Evolutionary conservation across 768 basidiomycete species (phyloP).

Genomic region (Ramaria rubella): DNA sequence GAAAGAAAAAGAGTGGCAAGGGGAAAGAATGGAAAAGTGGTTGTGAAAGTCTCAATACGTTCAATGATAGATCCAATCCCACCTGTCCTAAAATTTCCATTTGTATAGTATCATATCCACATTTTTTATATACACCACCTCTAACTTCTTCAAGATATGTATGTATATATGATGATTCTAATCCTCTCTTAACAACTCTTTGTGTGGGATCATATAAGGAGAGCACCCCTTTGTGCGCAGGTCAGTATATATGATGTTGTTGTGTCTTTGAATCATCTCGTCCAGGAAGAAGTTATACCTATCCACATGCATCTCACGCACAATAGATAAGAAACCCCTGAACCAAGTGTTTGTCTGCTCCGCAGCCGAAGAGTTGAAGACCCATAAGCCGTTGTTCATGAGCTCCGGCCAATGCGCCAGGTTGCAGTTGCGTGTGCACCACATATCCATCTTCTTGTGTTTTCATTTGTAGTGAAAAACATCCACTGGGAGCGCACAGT

Average conservation of each 20-base stretch:
- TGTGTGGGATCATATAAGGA: not conserved
- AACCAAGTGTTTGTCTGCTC: slow-evolving; percentile 17
- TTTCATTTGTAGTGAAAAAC: slow-evolving; percentile 15
- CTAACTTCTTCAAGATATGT: no score
- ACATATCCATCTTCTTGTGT: slow-evolving; percentile 7
- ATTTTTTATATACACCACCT: no score
- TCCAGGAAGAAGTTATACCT: slow-evolving; percentile 23
- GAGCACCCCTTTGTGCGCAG: not conserved
- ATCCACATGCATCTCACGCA: slow-evolving; percentile 26
- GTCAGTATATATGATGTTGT: slow-evolving; percentile 13
- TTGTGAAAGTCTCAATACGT: no score
- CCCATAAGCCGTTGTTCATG: slow-evolving; percentile 6
- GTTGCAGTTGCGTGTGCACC: slow-evolving; percentile 12
- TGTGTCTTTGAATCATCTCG: slow-evolving; percentile 26
- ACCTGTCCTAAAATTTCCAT: no score
- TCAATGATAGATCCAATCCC: no score
- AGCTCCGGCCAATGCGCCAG: slow-evolving; percentile 12
- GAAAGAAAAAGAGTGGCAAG: no score
- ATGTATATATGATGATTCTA: no score
- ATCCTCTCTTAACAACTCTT: not conserved
- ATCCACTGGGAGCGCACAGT: slow-evolving; percentile 6
- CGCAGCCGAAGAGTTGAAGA: slow-evolving; percentile 17
- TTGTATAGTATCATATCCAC: no score
- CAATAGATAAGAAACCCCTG: slow-evolving; percentile 20
- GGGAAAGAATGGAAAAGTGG: no score